Evolutionary conservation across 331 rosid species (phyloP).

Genomic region (Prunus yedoensis): DNA sequence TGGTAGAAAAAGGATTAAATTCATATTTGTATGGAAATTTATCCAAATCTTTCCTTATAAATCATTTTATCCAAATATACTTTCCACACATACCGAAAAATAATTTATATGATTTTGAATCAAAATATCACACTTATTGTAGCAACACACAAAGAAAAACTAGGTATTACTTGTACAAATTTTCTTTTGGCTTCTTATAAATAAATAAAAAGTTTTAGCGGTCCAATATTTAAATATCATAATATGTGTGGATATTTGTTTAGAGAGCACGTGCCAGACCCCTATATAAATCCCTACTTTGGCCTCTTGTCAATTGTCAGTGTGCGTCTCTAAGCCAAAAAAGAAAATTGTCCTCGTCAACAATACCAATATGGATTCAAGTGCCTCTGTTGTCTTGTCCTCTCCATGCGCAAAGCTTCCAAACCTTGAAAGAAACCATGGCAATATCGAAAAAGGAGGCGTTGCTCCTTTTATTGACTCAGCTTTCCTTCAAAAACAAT

Average conservation of each 20-base stretch:
- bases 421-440: neutral
- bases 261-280: too few species aligned
- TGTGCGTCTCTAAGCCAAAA: neutral
- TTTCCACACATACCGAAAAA: neutral
- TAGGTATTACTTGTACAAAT: too few species aligned
- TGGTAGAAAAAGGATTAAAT: neutral
- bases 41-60: neutral
- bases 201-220: too few species aligned
- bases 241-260: too few species aligned
- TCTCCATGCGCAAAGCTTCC: neutral
- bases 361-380: neutral
- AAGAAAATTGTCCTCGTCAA: neutral
- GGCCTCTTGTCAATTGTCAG: neutral
- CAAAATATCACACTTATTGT: too few species aligned
- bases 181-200: too few species aligned
- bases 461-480: slow-evolving; percentile 23
- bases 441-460: neutral
- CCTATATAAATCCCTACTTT: neutral
- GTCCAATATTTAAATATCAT: too few species aligned
- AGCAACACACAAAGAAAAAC: too few species aligned
- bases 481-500: slow-evolving; percentile 18
- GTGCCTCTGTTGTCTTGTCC: neutral
- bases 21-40: neutral
- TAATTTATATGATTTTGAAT: too few species aligned
- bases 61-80: neutral